Percentiles rank a stretch among this genome's conserved stretches.
Conservation (phyloP, 2,329 filamentous ascomycete species). For the Aureobasidium sp. region DNA sequence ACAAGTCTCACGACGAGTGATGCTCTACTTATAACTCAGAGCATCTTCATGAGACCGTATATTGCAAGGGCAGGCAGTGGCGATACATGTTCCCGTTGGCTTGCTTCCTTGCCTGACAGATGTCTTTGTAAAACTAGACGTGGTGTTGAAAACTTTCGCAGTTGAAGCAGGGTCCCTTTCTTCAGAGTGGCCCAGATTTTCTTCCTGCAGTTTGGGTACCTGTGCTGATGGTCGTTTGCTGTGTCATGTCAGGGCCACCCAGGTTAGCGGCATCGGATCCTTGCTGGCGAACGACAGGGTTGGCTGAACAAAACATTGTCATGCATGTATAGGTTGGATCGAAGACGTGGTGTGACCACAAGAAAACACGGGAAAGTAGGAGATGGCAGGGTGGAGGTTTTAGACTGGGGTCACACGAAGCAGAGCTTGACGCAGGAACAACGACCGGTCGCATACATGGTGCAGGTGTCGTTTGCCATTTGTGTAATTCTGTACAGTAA, state of each 20-base stretch:
- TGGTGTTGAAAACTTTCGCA: neutral
- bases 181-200: neutral
- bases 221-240: neutral
- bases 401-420: neutral
- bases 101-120: slow-evolving; percentile 4
- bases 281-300: neutral
- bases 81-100: neutral
- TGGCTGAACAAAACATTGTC: neutral
- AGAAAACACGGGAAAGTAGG: neutral
- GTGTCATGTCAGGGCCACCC: slow-evolving; percentile 1
- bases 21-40: slow-evolving; percentile 8
- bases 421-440: neutral
- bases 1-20: neutral
- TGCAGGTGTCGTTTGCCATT: neutral
- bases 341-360: neutral
- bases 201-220: neutral
- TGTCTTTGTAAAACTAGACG: neutral
- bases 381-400: neutral
- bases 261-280: neutral
- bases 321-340: neutral
- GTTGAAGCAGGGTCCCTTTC: neutral
- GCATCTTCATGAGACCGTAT: neutral
- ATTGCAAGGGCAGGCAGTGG: neutral
- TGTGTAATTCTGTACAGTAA: neutral
- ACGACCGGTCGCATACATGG: neutral